These are phyloP conservation scores for Zymoseptoria brevis DNA, from an alignment of 2,329 filamentous ascomycete genomes.

Conservation along the genomic window DNA sequence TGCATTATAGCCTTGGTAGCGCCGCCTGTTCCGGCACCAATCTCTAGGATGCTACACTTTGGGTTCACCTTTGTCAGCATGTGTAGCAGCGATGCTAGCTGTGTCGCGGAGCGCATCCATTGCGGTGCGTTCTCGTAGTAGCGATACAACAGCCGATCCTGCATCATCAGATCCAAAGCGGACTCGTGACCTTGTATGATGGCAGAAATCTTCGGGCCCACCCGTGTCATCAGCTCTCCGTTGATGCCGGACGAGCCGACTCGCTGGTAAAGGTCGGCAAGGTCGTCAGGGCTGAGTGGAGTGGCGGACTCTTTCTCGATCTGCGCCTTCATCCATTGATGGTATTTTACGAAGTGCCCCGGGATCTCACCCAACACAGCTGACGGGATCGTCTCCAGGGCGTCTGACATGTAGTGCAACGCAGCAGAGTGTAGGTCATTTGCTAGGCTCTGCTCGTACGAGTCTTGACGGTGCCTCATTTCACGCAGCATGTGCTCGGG, in stretches of 20 bases:
- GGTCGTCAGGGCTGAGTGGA: too few relatives aligned
- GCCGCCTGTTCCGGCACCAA: neutral
- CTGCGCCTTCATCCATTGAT: too few relatives aligned
- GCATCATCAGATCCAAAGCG: neutral
- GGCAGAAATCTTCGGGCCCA: neutral
- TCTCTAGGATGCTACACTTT: neutral
- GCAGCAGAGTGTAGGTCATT: too few relatives aligned
- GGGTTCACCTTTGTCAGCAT: neutral
- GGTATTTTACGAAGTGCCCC: too few relatives aligned
- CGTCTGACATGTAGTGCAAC: too few relatives aligned
- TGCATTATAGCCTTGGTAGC: constrained; percentile 1
- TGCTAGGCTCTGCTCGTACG: too few relatives aligned
- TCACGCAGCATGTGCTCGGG: neutral
- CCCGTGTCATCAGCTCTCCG: neutral
- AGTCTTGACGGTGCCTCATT: neutral
- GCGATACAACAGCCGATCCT: neutral
- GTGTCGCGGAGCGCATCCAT: neutral
- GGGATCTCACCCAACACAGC: too few relatives aligned
- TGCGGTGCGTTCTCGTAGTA: neutral
- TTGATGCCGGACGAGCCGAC: too few relatives aligned
- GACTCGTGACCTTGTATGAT: neutral
- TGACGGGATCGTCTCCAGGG: too few relatives aligned
- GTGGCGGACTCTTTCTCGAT: too few relatives aligned
- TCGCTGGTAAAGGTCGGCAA: too few relatives aligned
- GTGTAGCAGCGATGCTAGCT: neutral